Conservation (phyloP, 2,329 filamentous ascomycete genomes). For the Penicillium sp. region DNA sequence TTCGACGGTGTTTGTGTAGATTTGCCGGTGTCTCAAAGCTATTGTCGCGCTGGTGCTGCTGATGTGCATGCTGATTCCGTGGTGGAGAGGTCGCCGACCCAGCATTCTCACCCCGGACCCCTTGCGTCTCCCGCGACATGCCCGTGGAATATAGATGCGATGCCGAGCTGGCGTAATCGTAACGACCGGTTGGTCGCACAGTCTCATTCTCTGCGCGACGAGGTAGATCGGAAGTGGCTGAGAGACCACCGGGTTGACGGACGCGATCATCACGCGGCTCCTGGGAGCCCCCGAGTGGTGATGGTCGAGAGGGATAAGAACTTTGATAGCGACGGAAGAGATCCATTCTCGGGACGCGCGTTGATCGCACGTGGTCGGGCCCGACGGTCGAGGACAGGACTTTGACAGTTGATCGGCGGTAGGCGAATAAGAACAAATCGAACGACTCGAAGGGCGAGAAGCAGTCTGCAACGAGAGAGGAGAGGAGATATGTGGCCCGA, state of each 20-base stretch:
- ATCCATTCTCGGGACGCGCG: slow-evolving; percentile 20
- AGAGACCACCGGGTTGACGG: slow-evolving; percentile 16
- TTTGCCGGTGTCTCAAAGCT: slow-evolving; percentile 11
- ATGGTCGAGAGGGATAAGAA: slow-evolving; percentile 29
- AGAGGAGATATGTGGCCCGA: background rate
- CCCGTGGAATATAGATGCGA: slow-evolving; percentile 10
- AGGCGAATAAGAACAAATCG: background rate
- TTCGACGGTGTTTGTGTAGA: slow-evolving; percentile 16
- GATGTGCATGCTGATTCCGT: slow-evolving; percentile 12
- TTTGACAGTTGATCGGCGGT: no score
- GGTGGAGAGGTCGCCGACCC: slow-evolving; percentile 15
- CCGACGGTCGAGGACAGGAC: background rate
- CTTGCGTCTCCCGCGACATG: slow-evolving; percentile 12
- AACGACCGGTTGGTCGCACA: slow-evolving; percentile 12
- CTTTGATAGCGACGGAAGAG: slow-evolving; percentile 22
- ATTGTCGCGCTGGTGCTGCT: slow-evolving; percentile 10
- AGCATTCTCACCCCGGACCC: slow-evolving; percentile 12
- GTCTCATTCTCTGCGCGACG: slow-evolving; percentile 15
- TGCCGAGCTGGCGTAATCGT: slow-evolving; percentile 10
- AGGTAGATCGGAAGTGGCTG: slow-evolving; percentile 18
- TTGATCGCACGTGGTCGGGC: background rate
- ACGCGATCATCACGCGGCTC: slow-evolving; percentile 26
- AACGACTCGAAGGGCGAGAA: background rate
- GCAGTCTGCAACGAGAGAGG: background rate
- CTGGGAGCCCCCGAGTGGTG: slow-evolving; percentile 26